Conservation (phyloP, 176 grass and related monocot species). For the Cymbopogon citratus region DNA sequence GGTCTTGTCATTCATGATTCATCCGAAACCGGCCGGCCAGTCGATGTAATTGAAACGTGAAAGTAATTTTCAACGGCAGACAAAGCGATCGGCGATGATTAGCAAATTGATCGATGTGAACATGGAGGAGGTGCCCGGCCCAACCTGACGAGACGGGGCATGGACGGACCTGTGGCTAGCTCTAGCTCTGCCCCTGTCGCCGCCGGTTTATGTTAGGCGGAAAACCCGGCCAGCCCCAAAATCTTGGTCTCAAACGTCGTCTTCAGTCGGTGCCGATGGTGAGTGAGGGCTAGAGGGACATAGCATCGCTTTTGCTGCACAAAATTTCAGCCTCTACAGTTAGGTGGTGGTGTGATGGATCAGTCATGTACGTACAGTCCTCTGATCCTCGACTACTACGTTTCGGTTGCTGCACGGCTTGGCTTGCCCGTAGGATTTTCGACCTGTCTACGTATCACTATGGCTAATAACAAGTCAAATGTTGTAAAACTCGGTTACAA, state of each 20-base stretch:
- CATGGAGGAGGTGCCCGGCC: neutral
- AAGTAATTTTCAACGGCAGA: neutral
- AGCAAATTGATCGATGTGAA: neutral
- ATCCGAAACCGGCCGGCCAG: neutral
- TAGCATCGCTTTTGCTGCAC: conserved; percentile 3
- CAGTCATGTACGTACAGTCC: neutral
- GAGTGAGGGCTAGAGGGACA: neutral
- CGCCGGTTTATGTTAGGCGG: neutral
- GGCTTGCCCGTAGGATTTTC: neutral
- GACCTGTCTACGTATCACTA: neutral
- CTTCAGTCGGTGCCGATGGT: neutral
- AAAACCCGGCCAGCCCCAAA: neutral
- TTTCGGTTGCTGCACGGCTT: neutral
- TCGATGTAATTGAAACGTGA: neutral
- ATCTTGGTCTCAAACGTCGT: conserved; percentile 24
- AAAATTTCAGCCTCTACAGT: conserved; percentile 8
- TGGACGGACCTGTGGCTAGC: neutral
- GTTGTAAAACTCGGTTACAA: neutral
- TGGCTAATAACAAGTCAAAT: neutral
- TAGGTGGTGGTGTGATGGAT: neutral
- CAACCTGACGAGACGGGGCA: neutral
- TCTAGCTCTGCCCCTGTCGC: neutral
- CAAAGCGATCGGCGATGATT: neutral
- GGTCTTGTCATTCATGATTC: too few relatives aligned
- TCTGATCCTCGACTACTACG: neutral